A percentile compares a stretch with the other conserved stretches of the same genome.
Conservation (phyloP, 23 red algal genomes). For the Rhodosorus marinus region DNA sequence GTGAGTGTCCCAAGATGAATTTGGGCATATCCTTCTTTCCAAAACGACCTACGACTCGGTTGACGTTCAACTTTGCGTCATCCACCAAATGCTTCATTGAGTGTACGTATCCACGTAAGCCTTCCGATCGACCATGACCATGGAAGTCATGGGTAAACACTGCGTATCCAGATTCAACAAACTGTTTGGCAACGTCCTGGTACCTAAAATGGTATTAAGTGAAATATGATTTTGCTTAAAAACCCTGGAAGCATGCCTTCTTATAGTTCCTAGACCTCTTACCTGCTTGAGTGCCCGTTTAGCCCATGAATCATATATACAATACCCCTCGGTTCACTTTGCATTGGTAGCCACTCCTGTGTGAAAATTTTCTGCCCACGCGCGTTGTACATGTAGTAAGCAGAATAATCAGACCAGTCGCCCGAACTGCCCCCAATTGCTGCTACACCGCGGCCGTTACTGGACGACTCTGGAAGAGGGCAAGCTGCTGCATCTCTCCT, state of each 20-base stretch:
- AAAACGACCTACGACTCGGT: background rate
- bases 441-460: too few relatives aligned
- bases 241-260: too few relatives aligned
- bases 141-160: conserved; percentile 53
- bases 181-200: conserved; percentile 14
- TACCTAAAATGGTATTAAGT: too few relatives aligned
- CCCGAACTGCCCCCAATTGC: too few relatives aligned
- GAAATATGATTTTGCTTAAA: too few relatives aligned
- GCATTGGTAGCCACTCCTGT: conserved; percentile 28
- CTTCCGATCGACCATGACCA: conserved; percentile 59
- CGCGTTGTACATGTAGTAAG: conserved; percentile 7
- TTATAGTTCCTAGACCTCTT: too few relatives aligned
- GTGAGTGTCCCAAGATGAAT: conserved; percentile 44
- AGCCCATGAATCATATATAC: conserved; percentile 54
- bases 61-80: conserved; percentile 22
- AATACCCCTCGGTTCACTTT: conserved; percentile 4
- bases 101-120: conserved; percentile 34
- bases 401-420: background rate
- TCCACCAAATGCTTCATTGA: conserved; percentile 37
- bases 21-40: conserved; percentile 11
- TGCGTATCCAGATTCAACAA: conserved; percentile 40
- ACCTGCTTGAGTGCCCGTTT: conserved; percentile 53
- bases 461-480: too few relatives aligned
- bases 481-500: too few relatives aligned
- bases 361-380: conserved; percentile 55